These are phyloP conservation scores for Clavariopsis aquatica DNA, from an alignment of 495 filamentous ascomycete species.

Conservation along the genomic window DNA sequence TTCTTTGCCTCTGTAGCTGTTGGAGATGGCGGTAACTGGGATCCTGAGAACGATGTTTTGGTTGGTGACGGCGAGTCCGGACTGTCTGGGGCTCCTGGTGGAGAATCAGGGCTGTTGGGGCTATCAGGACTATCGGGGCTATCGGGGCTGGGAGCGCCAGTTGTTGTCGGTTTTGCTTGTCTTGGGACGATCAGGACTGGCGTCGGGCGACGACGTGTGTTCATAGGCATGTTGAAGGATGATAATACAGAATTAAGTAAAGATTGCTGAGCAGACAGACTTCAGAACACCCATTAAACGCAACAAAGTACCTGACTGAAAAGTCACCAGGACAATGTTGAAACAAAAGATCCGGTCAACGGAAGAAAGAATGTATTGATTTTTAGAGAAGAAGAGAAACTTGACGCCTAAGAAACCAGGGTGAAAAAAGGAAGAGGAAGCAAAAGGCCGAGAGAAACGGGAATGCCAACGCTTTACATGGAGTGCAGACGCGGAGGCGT, in stretches of 20 bases:
- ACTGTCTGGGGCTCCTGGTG: conserved; percentile 11
- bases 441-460: conserved; percentile 15
- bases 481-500: neutral
- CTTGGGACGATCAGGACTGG: conserved; percentile 21
- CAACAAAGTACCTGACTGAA: neutral
- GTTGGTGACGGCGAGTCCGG: conserved; percentile 14
- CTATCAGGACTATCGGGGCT: neutral
- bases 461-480: conserved; percentile 23
- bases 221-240: conserved; percentile 16
- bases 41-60: neutral
- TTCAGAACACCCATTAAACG: conserved; percentile 6
- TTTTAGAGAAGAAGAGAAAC: neutral
- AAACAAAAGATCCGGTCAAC: conserved; percentile 29
- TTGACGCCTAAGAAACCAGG: neutral
- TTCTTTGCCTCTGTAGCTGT: neutral
- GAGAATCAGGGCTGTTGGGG: neutral
- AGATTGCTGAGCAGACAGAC: neutral
- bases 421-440: neutral
- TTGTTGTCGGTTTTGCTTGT: conserved; percentile 16
- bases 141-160: conserved; percentile 11
- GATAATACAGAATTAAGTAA: neutral
- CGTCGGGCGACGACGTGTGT: conserved; percentile 18
- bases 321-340: conserved; percentile 16
- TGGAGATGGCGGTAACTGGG: neutral
- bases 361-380: conserved; percentile 6